These are phyloP conservation scores for Blastocladiella britannica DNA, from an alignment of 192 early-diverging fungal genomes.

Conservation along the genomic window DNA sequence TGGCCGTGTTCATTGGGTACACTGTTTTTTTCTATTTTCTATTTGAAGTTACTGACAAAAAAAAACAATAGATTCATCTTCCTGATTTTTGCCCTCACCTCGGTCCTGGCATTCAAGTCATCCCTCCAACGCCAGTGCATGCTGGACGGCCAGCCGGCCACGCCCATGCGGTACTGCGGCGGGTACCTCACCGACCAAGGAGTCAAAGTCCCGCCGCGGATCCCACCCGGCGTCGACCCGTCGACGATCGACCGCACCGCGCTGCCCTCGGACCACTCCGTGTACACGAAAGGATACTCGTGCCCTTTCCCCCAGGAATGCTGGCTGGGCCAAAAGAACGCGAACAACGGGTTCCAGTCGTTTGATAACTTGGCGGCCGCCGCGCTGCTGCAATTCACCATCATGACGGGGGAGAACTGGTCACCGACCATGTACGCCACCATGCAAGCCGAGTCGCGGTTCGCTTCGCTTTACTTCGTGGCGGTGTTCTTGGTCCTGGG, in stretches of 20 bases:
- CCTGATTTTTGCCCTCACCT: not conserved
- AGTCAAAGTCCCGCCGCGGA: constrained; percentile 1
- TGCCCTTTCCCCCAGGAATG: constrained; percentile 23
- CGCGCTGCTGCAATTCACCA: constrained; percentile 30
- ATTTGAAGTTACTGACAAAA: too few relatives aligned
- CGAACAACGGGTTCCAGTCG: constrained; percentile 14
- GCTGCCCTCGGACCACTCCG: too few relatives aligned
- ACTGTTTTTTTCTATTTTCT: not conserved
- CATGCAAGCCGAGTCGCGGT: constrained; percentile 31
- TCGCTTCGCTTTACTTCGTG: constrained; percentile 30
- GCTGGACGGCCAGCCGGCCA: not conserved
- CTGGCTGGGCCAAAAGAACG: constrained; percentile 10
- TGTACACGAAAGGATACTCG: constrained; percentile 30
- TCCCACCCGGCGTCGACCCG: not conserved
- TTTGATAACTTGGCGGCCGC: constrained; percentile 32
- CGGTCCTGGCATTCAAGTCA: not conserved
- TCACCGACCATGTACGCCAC: constrained; percentile 23
- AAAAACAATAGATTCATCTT: too few relatives aligned
- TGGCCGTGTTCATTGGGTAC: too few relatives aligned
- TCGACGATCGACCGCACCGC: constrained; percentile 11
- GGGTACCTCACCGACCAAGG: constrained; percentile 5
- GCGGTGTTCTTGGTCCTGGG: constrained; percentile 34
- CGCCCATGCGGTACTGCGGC: constrained; percentile 15
- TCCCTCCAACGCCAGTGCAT: not conserved
- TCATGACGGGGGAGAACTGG: constrained; percentile 19